Evolutionary conservation across 169 alveolate genomes (phyloP).

Genomic region (Toxoplasma gondii): DNA sequence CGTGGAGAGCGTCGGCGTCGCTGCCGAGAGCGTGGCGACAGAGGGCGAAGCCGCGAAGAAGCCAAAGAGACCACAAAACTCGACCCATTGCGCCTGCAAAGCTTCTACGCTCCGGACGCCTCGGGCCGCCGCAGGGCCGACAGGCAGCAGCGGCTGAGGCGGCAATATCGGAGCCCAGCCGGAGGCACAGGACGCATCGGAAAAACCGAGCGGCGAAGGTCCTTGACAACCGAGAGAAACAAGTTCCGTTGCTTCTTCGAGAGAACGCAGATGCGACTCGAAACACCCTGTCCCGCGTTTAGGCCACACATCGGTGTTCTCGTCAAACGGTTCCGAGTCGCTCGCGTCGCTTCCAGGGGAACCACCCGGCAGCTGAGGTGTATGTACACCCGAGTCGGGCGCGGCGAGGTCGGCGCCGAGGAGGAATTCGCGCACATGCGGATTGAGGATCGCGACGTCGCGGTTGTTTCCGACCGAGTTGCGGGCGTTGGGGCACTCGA

Average conservation of each 20-base stretch:
- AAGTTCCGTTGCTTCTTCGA: not conserved
- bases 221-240: not conserved
- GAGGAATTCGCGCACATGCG: conserved; percentile 54
- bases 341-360: not conserved
- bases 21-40: not conserved
- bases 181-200: conserved; percentile 12
- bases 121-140: conserved; percentile 13
- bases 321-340: too few species aligned
- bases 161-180: not conserved
- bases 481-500: conserved; percentile 55
- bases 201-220: not conserved
- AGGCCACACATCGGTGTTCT: too few species aligned
- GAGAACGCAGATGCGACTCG: not conserved
- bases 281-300: too few species aligned
- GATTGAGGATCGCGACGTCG: conserved; percentile 41
- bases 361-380: not conserved
- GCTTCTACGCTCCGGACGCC: not conserved
- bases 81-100: not conserved
- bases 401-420: not conserved
- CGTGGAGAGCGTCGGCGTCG: too few species aligned
- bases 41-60: not conserved
- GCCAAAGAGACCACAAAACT: not conserved
- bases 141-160: conserved; percentile 20
- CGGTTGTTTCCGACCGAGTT: conserved; percentile 59
- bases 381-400: not conserved